These are phyloP conservation scores for Stemphylium lycopersici DNA, from an alignment of 2,329 filamentous ascomycete species.

Conservation along the genomic window DNA sequence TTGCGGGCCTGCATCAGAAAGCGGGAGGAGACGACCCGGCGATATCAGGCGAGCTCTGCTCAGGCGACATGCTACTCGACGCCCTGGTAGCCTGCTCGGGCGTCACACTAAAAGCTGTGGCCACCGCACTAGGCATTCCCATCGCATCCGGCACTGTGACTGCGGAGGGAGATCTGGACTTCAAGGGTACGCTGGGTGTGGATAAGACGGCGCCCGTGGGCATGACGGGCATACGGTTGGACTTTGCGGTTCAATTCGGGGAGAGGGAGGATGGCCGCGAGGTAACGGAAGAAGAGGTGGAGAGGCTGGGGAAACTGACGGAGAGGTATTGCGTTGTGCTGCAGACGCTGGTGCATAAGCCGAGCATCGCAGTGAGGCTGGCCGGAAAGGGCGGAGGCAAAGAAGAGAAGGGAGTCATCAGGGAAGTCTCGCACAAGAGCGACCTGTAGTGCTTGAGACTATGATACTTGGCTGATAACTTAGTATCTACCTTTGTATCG, in stretches of 20 bases:
- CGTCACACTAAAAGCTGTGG: conserved; percentile 59
- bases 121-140: conserved; percentile 55
- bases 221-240: conserved; percentile 54
- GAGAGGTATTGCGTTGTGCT: conserved; percentile 57
- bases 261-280: conserved; percentile 39
- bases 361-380: conserved; percentile 35
- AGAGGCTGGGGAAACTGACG: conserved; percentile 56
- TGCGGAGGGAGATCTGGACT: conserved; percentile 58
- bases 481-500: too few species aligned
- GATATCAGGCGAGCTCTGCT: conserved; percentile 57
- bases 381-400: conserved; percentile 28
- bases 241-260: conserved; percentile 52
- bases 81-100: conserved; percentile 58
- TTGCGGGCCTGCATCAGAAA: conserved; percentile 56
- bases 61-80: conserved; percentile 58
- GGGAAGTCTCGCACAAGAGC: conserved; percentile 8
- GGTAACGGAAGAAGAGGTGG: conserved; percentile 52
- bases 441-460: neutral
- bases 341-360: conserved; percentile 43
- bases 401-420: conserved; percentile 10
- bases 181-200: conserved; percentile 57
- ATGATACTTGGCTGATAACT: too few species aligned
- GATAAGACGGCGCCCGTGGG: conserved; percentile 55
- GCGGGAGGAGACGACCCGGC: conserved; percentile 53
- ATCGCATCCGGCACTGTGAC: conserved; percentile 51